Conservation (phyloP, 768 basidiomycete species). For the Daedalea quercina region DNA sequence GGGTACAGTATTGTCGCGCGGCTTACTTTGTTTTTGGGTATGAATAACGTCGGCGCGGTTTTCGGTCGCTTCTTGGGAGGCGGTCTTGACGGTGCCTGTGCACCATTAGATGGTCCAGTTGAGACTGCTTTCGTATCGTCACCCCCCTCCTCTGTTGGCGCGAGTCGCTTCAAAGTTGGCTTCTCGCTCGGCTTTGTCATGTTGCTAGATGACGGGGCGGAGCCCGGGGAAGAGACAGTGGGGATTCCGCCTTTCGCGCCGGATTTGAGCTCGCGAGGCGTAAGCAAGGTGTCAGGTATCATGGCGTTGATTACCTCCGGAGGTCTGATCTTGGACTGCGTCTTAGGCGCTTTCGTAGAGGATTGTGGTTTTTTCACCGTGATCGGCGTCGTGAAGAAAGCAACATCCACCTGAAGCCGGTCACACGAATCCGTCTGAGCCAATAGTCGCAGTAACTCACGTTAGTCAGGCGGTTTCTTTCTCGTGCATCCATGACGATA, state of each 20-base stretch:
- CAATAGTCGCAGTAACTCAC: conserved; percentile 32
- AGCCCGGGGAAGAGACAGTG: background rate
- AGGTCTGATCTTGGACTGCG: conserved; percentile 4
- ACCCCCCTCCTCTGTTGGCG: conserved; percentile 8
- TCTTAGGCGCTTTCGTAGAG: conserved; percentile 5
- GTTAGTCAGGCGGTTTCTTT: conserved; percentile 54
- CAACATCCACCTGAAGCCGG: conserved; percentile 6
- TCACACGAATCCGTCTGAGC: background rate
- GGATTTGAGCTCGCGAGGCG: conserved; percentile 13
- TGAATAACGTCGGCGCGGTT: conserved; percentile 45
- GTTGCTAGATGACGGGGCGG: background rate
- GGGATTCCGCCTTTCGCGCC: conserved; percentile 4
- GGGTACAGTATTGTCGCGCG: too few species aligned
- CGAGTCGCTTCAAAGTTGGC: conserved; percentile 11
- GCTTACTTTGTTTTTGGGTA: conserved; percentile 43
- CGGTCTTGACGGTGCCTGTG: background rate
- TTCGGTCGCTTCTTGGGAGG: conserved; percentile 30
- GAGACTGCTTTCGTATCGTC: background rate
- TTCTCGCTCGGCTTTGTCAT: conserved; percentile 4
- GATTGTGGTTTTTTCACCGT: background rate
- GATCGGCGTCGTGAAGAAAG: conserved; percentile 11
- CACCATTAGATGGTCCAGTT: background rate
- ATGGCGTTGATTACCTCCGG: background rate
- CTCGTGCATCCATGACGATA: conserved; percentile 72
- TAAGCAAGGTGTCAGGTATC: conserved; percentile 9